phyloP scores from a whole-genome alignment of 1,139 yeast genomes.

The Sugiyamaella xylanicola region DNA sequence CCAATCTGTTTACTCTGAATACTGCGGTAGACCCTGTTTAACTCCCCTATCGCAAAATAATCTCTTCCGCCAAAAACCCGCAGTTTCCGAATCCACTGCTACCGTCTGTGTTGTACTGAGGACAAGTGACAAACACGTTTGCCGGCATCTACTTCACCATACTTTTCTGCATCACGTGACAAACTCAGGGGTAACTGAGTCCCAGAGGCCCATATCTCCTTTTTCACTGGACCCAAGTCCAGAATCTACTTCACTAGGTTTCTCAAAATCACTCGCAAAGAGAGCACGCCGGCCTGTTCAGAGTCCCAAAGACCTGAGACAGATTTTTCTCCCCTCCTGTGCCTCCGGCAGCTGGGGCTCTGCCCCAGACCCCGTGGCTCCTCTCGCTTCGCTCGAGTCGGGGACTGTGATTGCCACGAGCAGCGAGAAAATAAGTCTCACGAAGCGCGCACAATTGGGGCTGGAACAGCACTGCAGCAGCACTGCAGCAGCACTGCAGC shows the following conservation, averaged over 20 bases:
- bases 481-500: not conserved
- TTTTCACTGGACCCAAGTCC: too few species aligned
- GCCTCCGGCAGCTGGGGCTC: not conserved
- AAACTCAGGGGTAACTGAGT: conserved; percentile 1
- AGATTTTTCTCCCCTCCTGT: too few species aligned
- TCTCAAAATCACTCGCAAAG: too few species aligned
- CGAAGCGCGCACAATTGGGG: not conserved
- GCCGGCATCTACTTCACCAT: not conserved
- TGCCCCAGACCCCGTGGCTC: not conserved
- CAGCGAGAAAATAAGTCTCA: not conserved
- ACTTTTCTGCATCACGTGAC: not conserved
- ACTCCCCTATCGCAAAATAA: not conserved
- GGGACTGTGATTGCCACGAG: not conserved
- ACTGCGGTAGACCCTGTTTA: not conserved
- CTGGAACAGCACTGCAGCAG: not conserved
- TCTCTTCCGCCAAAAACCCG: not conserved
- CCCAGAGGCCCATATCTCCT: too few species aligned
- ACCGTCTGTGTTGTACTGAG: not conserved
- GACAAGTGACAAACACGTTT: conserved; percentile 4
- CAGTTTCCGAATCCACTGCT: not conserved
- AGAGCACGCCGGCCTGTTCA: too few species aligned
- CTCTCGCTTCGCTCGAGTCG: conserved; percentile 1
- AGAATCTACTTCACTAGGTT: too few species aligned
- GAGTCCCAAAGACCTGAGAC: too few species aligned
- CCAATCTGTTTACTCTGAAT: not conserved